Base-by-base conservation (phyloP, 2,329 filamentous ascomycete genomes). In the Didymella exigua region DNA sequence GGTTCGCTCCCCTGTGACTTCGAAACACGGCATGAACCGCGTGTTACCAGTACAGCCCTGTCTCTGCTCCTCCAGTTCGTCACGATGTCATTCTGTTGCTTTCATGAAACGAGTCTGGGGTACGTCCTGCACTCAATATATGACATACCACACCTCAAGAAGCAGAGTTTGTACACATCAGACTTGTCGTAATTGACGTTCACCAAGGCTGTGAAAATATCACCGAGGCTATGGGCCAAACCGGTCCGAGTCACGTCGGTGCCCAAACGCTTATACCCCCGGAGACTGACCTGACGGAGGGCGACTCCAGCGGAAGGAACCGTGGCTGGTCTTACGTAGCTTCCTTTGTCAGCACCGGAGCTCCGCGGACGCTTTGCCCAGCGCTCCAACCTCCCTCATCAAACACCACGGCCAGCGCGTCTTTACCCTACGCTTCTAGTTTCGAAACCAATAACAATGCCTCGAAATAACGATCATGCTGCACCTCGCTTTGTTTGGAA, bases 211-310 rank as follows among this genome's bases (percentile, higher is more conserved):
- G 26, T 33, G 41, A 34, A 26, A 27, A 52, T 47, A 46, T 23
- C 29, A 11, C 33, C 49, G 33, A 13, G 29, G n/a, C n/a, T n/a
- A n/a, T n/a, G n/a, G n/a, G 34, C 34, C 19, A 46, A 41, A 27
- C 27, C 26, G 36, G 21, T 16, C 29, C 37, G 21, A 42, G 29
- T 37, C 21, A 34, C 7, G n/a, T 41, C 21, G 37, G 26, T 27
- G 46, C 46, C 46, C 46, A 34, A 49, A 19, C n/a, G 2, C 16
- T 41, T 9, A n/a, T n/a, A n/a, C n/a, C n/a, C n/a, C n/a, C n/a
- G n/a, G n/a, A n/a, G n/a, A n/a, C n/a, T n/a, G n/a, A n/a, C n/a
- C n/a, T n/a, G 18, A 11, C 16, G 16, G 26, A 6, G 1, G 3
- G 26, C 6, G 27, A 21, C 16, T 9, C 16, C 23, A 26, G 14